Evolutionary conservation across 176 grass and related monocot species (phyloP), one percentile per base, ranked within the genome.

Genomic region (Musa itinerans): DNA sequence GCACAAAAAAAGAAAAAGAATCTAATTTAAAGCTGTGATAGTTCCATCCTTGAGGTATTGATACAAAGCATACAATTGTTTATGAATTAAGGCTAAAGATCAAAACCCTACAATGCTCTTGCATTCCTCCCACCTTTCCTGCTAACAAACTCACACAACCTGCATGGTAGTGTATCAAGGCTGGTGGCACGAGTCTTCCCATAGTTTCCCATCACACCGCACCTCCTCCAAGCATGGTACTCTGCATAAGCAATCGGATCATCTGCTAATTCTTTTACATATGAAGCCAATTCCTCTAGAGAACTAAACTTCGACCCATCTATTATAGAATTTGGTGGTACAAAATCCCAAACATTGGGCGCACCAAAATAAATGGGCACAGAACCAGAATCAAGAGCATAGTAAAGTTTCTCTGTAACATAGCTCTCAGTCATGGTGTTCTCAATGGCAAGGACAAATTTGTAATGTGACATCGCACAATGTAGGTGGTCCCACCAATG

Each of bases 401-500:
- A 89, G 83, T 80, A 89, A 29, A 89, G 71, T 71, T 89, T 89
- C 77, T 89, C 87, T 1, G 83, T 86, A 8, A 83, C 81, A 26
- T 89, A 89, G 80, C 87, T 89, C 10, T 86, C 83, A 0, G 52
- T 77, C 56, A 72, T 29, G 27, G 83, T 89, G 83, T 89, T 89
- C 70, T 89, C 83, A 14, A 89, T 89, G 34, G 87, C 77, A 34
- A 89, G 66, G 15, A 89, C 87, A 54, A 86, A 89, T 74, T 89
- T 89, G 78, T 89, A 89, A 74, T 89, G 87, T 16, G 87, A 86
- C 87, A 86, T 83, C 53, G 87, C 77, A 12, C 87, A 89, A 69
- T 89, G 87, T 17, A 89, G 80, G 65, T 89, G 87, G 11, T 89
- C 77, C 87, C 87, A 89, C 83, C 87, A 89, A 21, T 86, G 83